A percentile compares a stretch with the other conserved stretches of the same genome.
Evolutionary conservation across 192 early-diverging fungal genomes (phyloP).

Genomic region (Entomortierella parvispora): DNA sequence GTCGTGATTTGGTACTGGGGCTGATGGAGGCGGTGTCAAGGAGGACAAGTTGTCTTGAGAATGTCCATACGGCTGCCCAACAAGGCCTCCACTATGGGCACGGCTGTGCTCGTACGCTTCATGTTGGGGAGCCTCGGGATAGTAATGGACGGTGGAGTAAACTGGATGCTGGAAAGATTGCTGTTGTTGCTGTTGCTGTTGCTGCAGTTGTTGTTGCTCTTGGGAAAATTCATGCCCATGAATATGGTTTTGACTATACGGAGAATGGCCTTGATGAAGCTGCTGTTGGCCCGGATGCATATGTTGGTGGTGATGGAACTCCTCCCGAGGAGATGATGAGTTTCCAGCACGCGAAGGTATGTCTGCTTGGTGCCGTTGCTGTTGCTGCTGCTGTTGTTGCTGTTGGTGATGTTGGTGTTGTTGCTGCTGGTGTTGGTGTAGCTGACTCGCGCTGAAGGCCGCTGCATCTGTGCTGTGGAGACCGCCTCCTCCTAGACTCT

Average conservation of each 20-base stretch:
- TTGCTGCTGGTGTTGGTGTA: no score
- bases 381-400: no score
- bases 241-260: constrained; percentile 26
- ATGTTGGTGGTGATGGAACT: constrained; percentile 36
- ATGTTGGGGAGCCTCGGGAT: constrained; percentile 30
- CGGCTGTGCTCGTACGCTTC: constrained; percentile 40
- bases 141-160: constrained; percentile 33
- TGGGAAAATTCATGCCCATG: constrained; percentile 7
- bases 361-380: constrained; percentile 29
- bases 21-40: constrained; percentile 36
- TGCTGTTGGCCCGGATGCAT: constrained; percentile 25
- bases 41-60: constrained; percentile 35
- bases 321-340: constrained; percentile 20
- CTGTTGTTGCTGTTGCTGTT: constrained; percentile 28
- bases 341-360: constrained; percentile 19
- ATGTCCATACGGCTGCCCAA: constrained; percentile 34
- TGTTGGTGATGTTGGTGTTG: no score
- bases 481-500: no score
- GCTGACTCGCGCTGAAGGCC: no score
- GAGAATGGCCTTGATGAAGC: constrained; percentile 36
- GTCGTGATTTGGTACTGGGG: constrained; percentile 32
- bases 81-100: constrained; percentile 39
- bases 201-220: not conserved
- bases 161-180: constrained; percentile 21
- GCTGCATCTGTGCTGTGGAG: no score